Base-by-base conservation (phyloP, 2,329 filamentous ascomycete genomes). In the Scytalidium sp. region DNA sequence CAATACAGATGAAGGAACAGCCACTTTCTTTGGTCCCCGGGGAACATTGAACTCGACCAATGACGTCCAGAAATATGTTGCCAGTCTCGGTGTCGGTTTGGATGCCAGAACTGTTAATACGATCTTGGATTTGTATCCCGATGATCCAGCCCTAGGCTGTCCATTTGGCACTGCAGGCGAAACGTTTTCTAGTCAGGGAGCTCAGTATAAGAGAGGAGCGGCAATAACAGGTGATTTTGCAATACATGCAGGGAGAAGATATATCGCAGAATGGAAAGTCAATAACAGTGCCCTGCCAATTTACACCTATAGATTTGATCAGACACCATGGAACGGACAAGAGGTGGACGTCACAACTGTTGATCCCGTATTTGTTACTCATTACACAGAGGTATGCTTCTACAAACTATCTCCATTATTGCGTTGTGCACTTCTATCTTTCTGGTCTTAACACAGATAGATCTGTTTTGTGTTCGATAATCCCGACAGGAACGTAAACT, bases 241-340 rank as follows among this genome's bases (percentile, higher is more conserved):
- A n/a, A 41, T 41, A 23, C 46, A 15, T 43, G 32, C 32, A 15
- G 32, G 32, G 32, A 36, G 32, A n/a, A 8, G 32, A 15, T 36
- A 7, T n/a, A 36, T 36, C 5, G 32, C 32, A 8, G 17, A 36
- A 4, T 36, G 32, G 32, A 36, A 36, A n/a, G 32, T 36, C 13
- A 36, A 36, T 15, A 36, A 36, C 17, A 36, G 32, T n/a, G 32
- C 32, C 15, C 32, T 36, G 19, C 54, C 64, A 9, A 71, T 74
- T 1, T 76, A 71, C 56, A 73, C 70, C 51, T 76, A 75, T 60
- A 72, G 73, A 2, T 76, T 76, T 49, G 73, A 76, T 53, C 71
- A 73, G 52, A 61, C 66, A n/a, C 62, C 66, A 19, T 74, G 70
- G 62, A 67, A 69, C 51, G 63, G 67, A 6, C 53, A 53, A 21